Base-by-base conservation (phyloP, 192 early-diverging fungal species). In the Coemansia biformis region DNA sequence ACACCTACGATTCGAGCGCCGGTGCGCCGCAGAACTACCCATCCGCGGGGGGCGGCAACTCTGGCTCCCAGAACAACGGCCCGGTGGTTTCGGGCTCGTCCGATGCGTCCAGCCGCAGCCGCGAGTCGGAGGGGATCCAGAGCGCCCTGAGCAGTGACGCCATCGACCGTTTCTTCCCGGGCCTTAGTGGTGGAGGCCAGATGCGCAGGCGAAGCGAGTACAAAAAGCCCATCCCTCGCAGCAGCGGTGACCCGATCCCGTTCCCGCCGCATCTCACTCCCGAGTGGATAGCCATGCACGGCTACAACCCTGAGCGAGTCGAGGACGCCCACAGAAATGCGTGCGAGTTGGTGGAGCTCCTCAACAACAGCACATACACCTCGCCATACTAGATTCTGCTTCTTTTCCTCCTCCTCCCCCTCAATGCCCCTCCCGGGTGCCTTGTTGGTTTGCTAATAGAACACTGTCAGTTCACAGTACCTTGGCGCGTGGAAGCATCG, bases 351-450 rank as follows among this genome's bases (percentile, higher is more conserved):
- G 40, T 74, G 35, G 63, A 66, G 50, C 21, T 61, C 11, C 70
- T 74, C 26, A 74, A 74, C 70, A 74, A 74, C 58, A 62, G 58
- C 43, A 66, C 62, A 6, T 74, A 74, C 46, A 43, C 39, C 30
- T 74, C 70, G n/a, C 70, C 70, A 4, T 74, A 74, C 43, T 74
- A 71, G 61, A 56, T 38, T 32, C 17, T 34, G 8, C 14, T 22
- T 12, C n/a, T 8, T 33, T 26, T 40, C 12, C 8, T 7, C 24
- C n/a, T n/a, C n/a, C n/a, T n/a, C n/a, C n/a, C n/a, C n/a, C n/a
- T n/a, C n/a, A n/a, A n/a, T n/a, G n/a, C n/a, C n/a, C n/a, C n/a
- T n/a, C n/a, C n/a, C n/a, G n/a, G n/a, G n/a, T n/a, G 21, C 11
- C 4, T 43, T 29, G 14, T 9, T 28, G n/a, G n/a, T n/a, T n/a